Percentiles rank a stretch among this genome's conserved stretches.
Evolutionary conservation across 2,329 filamentous ascomycete genomes (phyloP).

Genomic region (Apiospora koreana): DNA sequence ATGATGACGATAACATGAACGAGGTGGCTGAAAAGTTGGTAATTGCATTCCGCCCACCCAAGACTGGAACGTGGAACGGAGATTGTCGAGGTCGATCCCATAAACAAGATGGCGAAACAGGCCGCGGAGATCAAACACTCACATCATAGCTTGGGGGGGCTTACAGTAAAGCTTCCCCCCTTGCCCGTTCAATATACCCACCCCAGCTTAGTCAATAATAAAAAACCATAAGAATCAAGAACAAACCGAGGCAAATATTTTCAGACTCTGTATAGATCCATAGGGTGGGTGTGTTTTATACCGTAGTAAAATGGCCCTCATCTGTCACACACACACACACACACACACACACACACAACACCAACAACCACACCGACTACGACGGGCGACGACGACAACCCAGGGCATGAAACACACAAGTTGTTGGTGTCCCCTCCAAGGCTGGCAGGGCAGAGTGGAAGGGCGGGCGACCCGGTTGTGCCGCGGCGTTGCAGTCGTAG

Average conservation of each 20-base stretch:
- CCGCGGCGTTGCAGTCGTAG: neutral
- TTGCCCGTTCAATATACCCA: neutral
- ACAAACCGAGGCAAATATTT: no score
- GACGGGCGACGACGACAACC: neutral
- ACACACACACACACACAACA: no score
- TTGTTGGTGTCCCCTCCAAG: neutral
- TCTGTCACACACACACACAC: no score
- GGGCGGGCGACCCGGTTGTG: neutral
- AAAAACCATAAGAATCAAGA: neutral
- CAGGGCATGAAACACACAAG: neutral
- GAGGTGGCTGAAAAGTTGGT: neutral
- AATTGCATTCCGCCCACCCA: no score
- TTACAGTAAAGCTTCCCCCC: neutral
- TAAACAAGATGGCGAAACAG: neutral
- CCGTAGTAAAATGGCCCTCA: neutral
- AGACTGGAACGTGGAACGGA: neutral
- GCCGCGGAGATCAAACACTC: neutral
- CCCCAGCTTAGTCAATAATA: neutral
- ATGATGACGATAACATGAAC: neutral
- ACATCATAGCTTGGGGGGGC: neutral
- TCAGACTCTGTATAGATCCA: neutral
- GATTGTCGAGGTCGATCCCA: slow-evolving; percentile 6
- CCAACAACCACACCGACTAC: neutral
- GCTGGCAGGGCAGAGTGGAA: neutral
- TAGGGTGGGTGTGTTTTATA: neutral